phyloP scores from a whole-genome alignment of 805 yeast genomes.

The Metschnikowia borealis region DNA sequence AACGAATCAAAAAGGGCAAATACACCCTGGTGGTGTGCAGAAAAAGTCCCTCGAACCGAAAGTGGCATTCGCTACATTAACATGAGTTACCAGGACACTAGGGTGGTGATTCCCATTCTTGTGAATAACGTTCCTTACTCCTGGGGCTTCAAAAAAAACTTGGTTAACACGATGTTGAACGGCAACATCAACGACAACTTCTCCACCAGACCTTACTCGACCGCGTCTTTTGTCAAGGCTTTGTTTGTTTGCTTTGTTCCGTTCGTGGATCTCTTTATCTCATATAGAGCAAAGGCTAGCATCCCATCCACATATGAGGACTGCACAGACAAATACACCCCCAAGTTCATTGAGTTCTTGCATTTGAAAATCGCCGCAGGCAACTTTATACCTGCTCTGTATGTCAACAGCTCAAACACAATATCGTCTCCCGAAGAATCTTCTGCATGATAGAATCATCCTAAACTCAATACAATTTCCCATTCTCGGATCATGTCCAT shows the following conservation, averaged over 20 bases:
- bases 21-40: conserved; percentile 15
- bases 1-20: background rate
- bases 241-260: conserved; percentile 9
- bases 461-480: conserved; percentile 42
- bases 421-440: background rate
- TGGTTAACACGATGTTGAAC: conserved; percentile 28
- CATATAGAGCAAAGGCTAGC: background rate
- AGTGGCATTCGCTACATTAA: conserved; percentile 42
- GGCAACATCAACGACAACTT: conserved; percentile 9
- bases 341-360: conserved; percentile 8
- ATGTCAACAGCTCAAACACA: background rate
- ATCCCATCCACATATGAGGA: conserved; percentile 1
- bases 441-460: conserved; percentile 13
- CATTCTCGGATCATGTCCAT: conserved; percentile 53
- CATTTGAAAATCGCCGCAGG: conserved; percentile 3
- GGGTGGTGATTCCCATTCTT: conserved; percentile 36
- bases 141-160: conserved; percentile 34
- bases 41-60: conserved; percentile 23
- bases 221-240: background rate
- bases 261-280: conserved; percentile 8
- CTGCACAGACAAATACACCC: conserved; percentile 13
- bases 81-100: conserved; percentile 27
- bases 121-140: conserved; percentile 33
- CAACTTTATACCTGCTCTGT: conserved; percentile 9
- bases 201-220: background rate